Conservation (phyloP, 164 flowering plant species). For the Euptelea pleiosperma region DNA sequence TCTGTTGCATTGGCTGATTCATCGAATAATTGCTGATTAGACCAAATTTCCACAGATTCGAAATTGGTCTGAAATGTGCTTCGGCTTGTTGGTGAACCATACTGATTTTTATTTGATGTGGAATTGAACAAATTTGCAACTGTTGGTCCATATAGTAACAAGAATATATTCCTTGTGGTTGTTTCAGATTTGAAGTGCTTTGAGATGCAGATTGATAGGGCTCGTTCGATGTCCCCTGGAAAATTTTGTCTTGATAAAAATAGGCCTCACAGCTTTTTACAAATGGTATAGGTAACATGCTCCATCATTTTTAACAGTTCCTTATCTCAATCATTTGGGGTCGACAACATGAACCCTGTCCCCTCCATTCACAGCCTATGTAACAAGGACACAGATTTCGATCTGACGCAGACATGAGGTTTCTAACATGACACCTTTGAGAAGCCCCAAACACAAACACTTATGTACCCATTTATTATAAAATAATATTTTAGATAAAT, state of each 20-base stretch:
- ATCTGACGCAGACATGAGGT: too few relatives aligned
- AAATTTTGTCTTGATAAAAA: conserved; percentile 38
- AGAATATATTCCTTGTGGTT: conserved; percentile 10
- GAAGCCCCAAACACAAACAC: too few relatives aligned
- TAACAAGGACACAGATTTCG: too few relatives aligned
- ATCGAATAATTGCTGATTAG: too few relatives aligned
- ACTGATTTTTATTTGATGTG: background rate
- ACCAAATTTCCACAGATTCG: background rate
- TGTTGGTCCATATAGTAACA: conserved; percentile 3
- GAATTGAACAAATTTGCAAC: background rate
- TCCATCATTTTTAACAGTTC: conserved; percentile 3
- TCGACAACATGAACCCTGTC: background rate
- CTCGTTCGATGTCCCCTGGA: conserved; percentile 61
- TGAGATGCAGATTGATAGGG: conserved; percentile 50
- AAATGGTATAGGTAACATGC: conserved; percentile 54
- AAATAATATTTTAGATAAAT: too few relatives aligned
- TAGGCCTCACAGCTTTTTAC: conserved; percentile 68
- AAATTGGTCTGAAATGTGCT: too few relatives aligned
- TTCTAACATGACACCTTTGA: too few relatives aligned
- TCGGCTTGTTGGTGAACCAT: too few relatives aligned
- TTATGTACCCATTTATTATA: too few relatives aligned
- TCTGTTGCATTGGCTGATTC: too few relatives aligned
- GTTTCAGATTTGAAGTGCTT: conserved; percentile 48
- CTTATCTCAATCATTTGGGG: background rate
- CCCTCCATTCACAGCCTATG: background rate